A percentile compares a stretch with the other conserved stretches of the same genome.
phyloP scores from a whole-genome alignment of 1,284 basidiomycete genomes.

The Salmacisia buchloeana region DNA sequence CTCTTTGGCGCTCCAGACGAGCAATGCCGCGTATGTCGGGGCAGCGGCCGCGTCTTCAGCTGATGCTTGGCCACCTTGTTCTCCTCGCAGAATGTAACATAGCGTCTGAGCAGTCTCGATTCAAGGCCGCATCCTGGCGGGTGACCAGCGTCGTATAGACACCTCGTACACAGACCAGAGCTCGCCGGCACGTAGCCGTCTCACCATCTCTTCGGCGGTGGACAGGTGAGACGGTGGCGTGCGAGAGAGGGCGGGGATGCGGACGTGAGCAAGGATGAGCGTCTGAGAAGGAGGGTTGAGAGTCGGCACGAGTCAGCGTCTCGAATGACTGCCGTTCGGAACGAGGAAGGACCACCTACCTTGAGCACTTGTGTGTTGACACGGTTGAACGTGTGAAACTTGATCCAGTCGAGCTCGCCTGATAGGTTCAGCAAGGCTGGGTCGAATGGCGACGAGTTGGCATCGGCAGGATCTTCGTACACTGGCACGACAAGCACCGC shows the following conservation, averaged over 20 bases:
- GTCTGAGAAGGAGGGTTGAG: slow-evolving; percentile 19
- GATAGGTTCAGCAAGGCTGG: slow-evolving; percentile 25
- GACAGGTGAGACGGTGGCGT: slow-evolving; percentile 19
- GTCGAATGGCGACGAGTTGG: slow-evolving; percentile 28
- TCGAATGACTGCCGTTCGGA: slow-evolving; percentile 33
- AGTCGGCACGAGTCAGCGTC: slow-evolving; percentile 7
- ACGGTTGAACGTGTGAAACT: slow-evolving; percentile 93
- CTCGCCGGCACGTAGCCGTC: slow-evolving; percentile 60
- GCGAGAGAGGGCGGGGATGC: slow-evolving; percentile 31
- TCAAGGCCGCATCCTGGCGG: slow-evolving; percentile 84
- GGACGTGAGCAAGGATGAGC: slow-evolving; percentile 42
- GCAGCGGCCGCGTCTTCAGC: neutral
- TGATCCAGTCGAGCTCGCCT: slow-evolving; percentile 72
- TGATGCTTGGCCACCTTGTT: neutral
- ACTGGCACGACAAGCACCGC: slow-evolving; percentile 80
- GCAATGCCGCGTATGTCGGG: neutral
- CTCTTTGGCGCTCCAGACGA: neutral
- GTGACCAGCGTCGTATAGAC: slow-evolving; percentile 75
- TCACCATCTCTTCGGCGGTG: slow-evolving; percentile 55
- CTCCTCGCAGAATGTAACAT: too few species aligned
- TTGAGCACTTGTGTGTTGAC: slow-evolving; percentile 97
- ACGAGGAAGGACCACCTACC: slow-evolving; percentile 40
- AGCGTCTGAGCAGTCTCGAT: too few species aligned
- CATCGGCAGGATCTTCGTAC: slow-evolving; percentile 74
- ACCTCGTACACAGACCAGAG: slow-evolving; percentile 70